These are phyloP conservation scores for Hypoxylon intermedium DNA, from an alignment of 495 filamentous ascomycete genomes.

Conservation along the genomic window DNA sequence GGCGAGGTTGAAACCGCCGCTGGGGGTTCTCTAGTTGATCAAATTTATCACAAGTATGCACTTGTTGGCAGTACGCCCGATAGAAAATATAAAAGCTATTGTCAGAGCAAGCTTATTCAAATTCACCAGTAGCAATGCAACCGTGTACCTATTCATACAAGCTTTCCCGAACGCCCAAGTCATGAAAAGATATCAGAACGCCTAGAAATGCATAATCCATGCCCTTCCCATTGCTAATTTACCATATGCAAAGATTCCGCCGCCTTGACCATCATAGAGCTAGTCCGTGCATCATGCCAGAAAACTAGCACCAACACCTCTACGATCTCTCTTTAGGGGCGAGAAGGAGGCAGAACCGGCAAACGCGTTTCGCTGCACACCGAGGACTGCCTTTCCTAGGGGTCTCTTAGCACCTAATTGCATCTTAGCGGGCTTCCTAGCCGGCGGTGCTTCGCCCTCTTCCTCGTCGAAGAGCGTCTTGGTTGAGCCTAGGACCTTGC, in stretches of 20 bases:
- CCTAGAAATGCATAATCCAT: conserved; percentile 27
- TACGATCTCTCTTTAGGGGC: conserved; percentile 81
- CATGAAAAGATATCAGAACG: conserved; percentile 26
- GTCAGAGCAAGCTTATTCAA: conserved; percentile 4
- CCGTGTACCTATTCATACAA: conserved; percentile 26
- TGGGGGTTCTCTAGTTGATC: background rate
- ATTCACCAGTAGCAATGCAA: conserved; percentile 28
- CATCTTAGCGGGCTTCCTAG: conserved; percentile 48
- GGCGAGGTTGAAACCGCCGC: too few species aligned
- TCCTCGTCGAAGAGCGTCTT: conserved; percentile 81
- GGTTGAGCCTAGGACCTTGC: conserved; percentile 68
- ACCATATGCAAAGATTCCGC: conserved; percentile 8
- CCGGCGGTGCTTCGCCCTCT: conserved; percentile 59
- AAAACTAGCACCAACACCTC: conserved; percentile 61
- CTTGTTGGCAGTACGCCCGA: background rate
- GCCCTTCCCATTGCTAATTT: conserved; percentile 11
- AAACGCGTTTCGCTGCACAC: conserved; percentile 47
- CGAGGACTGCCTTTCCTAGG: conserved; percentile 36
- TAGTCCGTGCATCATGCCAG: conserved; percentile 48
- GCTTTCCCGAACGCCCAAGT: conserved; percentile 18
- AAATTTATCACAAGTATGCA: background rate
- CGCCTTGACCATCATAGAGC: conserved; percentile 5
- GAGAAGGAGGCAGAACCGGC: conserved; percentile 66
- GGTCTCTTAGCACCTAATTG: conserved; percentile 40
- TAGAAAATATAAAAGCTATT: background rate